These are phyloP conservation scores for Corymbia maculata DNA, from an alignment of 345 rosid genomes.

Conservation along the genomic window DNA sequence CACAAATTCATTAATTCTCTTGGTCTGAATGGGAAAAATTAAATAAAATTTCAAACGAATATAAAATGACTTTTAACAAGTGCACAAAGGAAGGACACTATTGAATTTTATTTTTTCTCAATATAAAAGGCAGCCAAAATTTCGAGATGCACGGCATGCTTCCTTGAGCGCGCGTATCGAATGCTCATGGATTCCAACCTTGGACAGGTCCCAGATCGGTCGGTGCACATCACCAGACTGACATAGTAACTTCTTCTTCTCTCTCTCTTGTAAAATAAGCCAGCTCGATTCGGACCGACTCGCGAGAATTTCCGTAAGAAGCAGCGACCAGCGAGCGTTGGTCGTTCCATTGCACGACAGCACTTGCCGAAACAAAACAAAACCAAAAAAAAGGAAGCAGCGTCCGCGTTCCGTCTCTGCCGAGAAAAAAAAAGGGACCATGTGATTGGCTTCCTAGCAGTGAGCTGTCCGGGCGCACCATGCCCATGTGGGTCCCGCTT, in stretches of 20 bases:
- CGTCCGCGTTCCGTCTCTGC: not conserved
- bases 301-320: not conserved
- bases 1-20: not conserved
- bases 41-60: not conserved
- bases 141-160: not conserved
- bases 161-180: not conserved
- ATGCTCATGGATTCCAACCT: not conserved
- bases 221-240: not conserved
- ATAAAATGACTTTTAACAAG: not conserved
- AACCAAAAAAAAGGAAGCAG: not conserved
- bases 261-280: not conserved
- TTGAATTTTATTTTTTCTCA: not conserved
- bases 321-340: not conserved
- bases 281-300: not conserved
- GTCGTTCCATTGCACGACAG: not conserved
- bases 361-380: not conserved
- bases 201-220: not conserved
- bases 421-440: not conserved
- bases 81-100: not conserved
- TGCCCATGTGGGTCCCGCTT: not conserved
- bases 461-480: not conserved
- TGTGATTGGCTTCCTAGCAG: not conserved
- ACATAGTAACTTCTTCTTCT: not conserved
- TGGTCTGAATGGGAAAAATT: not conserved
- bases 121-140: not conserved